Evolutionary conservation across 2,329 filamentous ascomycete species (phyloP), one percentile per base, ranked within the genome.

Genomic region (Leptographium procerum): DNA sequence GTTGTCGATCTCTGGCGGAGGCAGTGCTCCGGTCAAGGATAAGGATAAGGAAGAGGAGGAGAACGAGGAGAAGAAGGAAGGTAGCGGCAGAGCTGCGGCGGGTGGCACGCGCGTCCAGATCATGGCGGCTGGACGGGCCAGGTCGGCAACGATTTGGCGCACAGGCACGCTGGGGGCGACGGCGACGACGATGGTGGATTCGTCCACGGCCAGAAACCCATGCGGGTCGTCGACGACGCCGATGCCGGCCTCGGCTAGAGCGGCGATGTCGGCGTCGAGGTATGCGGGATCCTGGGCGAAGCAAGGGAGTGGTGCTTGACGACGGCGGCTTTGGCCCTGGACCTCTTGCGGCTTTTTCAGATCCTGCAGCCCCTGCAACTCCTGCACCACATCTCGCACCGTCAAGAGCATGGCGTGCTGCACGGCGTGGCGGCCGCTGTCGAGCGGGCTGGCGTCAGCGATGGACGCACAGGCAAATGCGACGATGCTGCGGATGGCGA

Each of bases 191-290:
- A 71, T 50, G 24, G 56, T 68, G 8, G 57, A 52, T 9, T 68
- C 65, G 59, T 71, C 68, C 1, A 71, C 61, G 43, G 66, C 65
- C 0, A 71, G 58, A 52, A 72, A 72, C 1, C 59, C 70, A 4
- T 62, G 40, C 1, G 70, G 70, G 57, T 71, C 66, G 1, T 67
- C 59, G 1, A 71, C 22, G n/a, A 70, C 64, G 4, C 57, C 58
- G 45, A 71, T 60, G 6, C 66, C 68, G 2, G 40, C 50, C 9
- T 53, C 56, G 8, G 51, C 29, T 9, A 72, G 65, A 10, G 66
- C 61, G 14, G 59, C 31, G 36, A 61, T 55, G 58, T 69, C 67
- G 22, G 59, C 45, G 0, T 36, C 52, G 1, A 43, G 54, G 60
- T 70, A 69, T 2, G 58, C 56, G 3, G 68, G 68, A 26, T 70